Conservation (phyloP, 2,329 filamentous ascomycete species). For the Clonostachys rosea region DNA sequence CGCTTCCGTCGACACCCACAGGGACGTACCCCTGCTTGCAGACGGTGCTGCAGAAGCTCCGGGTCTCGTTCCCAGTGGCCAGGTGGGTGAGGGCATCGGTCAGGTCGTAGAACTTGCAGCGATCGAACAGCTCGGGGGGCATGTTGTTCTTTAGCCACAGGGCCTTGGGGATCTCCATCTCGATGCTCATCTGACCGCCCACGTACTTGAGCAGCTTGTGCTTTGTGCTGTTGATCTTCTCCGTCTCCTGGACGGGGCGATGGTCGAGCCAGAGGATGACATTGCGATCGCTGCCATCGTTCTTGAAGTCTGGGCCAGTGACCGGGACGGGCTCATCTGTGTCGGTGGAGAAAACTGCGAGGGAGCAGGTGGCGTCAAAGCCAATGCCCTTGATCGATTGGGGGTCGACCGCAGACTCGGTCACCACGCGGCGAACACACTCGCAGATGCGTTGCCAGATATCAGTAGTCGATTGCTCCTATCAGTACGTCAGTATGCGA, state of each 20-base stretch:
- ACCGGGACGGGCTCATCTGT: slow-evolving; percentile 90
- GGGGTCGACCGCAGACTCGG: slow-evolving; percentile 74
- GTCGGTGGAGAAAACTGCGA: slow-evolving; percentile 84
- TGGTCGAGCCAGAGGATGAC: slow-evolving; percentile 98
- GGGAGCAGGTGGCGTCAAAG: slow-evolving; percentile 97
- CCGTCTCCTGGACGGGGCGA: slow-evolving; percentile 83
- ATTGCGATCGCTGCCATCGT: slow-evolving; percentile 82
- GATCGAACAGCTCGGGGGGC: slow-evolving; percentile 82
- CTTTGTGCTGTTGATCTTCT: slow-evolving; percentile 85
- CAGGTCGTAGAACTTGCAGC: slow-evolving; percentile 96
- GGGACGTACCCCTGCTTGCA: slow-evolving; percentile 98
- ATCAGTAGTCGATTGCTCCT: slow-evolving; percentile 96
- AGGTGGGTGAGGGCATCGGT: slow-evolving; percentile 90
- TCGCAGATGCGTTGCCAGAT: slow-evolving; percentile 95
- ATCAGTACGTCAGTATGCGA: neutral
- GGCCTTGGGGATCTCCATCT: slow-evolving; percentile 99
- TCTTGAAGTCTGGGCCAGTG: slow-evolving; percentile 74
- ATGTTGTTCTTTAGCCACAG: slow-evolving; percentile 99
- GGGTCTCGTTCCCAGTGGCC: slow-evolving; percentile 84
- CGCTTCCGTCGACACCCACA: slow-evolving; percentile 93
- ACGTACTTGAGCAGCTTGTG: slow-evolving; percentile 96
- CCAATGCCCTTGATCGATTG: slow-evolving; percentile 81
- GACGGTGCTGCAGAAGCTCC: slow-evolving; percentile 93
- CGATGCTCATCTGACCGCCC: slow-evolving; percentile 96
- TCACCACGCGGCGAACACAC: slow-evolving; percentile 78